Conservation (phyloP, 495 filamentous ascomycete species). For the Choiromyces venosus region DNA sequence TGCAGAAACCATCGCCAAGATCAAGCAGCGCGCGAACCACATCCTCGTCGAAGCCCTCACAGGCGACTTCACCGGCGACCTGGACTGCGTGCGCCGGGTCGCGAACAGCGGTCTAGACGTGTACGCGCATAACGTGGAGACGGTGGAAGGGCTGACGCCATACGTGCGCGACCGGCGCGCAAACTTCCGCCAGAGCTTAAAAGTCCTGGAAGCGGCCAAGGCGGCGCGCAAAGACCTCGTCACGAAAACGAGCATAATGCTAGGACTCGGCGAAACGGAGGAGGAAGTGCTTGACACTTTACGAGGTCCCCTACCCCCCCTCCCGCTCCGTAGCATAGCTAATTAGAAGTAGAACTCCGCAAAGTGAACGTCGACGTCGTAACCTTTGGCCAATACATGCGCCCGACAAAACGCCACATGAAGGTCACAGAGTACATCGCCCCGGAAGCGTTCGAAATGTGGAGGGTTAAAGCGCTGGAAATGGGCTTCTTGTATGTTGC, state of each 20-base stretch:
- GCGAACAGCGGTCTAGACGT: slow-evolving; percentile 87
- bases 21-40: slow-evolving; percentile 79
- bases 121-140: slow-evolving; percentile 96
- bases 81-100: slow-evolving; percentile 75
- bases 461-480: slow-evolving; percentile 82
- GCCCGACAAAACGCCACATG: slow-evolving; percentile 95
- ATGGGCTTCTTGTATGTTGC: slow-evolving; percentile 97
- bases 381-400: slow-evolving; percentile 99
- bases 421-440: slow-evolving; percentile 90
- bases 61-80: slow-evolving; percentile 76
- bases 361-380: slow-evolving; percentile 82
- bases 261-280: slow-evolving; percentile 88
- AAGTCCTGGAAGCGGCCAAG: slow-evolving; percentile 78
- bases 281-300: slow-evolving; percentile 79
- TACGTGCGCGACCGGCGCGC: slow-evolving; percentile 85
- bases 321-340: not conserved
- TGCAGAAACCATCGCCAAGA: slow-evolving; percentile 87
- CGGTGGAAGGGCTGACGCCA: slow-evolving; percentile 82
- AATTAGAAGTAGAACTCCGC: slow-evolving; percentile 58
- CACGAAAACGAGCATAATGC: slow-evolving; percentile 96
- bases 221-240: slow-evolving; percentile 66
- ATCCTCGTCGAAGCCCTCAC: slow-evolving; percentile 95
- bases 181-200: slow-evolving; percentile 77
- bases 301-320: slow-evolving; percentile 49
- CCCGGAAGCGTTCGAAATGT: slow-evolving; percentile 80